Percentiles rank a stretch among this genome's conserved stretches.
Evolutionary conservation across 1,284 basidiomycete genomes (phyloP).

Genomic region (Papiliotrema nemorosa): DNA sequence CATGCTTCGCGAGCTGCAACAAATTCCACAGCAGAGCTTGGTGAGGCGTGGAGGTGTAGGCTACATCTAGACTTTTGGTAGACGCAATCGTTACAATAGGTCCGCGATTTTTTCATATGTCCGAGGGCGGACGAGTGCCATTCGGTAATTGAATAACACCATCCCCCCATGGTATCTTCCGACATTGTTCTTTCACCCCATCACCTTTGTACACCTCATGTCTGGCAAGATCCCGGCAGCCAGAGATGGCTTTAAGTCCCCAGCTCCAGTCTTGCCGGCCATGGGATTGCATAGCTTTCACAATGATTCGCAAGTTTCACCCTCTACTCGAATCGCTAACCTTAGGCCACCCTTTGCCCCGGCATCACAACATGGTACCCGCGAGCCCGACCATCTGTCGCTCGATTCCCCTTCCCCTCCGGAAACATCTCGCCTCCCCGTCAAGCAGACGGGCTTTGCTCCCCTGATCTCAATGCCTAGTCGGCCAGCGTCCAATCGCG

Average conservation of each 20-base stretch:
- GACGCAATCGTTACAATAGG: too few relatives aligned
- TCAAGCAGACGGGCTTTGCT: not conserved
- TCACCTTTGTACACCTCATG: not conserved
- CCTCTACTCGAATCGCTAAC: not conserved
- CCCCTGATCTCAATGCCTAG: not conserved
- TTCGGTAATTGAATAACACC: too few relatives aligned
- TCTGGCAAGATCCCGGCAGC: slow-evolving; percentile 15
- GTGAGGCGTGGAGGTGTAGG: slow-evolving; percentile 3
- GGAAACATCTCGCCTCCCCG: not conserved
- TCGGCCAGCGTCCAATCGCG: not conserved
- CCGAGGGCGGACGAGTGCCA: too few relatives aligned
- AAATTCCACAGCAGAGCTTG: not conserved
- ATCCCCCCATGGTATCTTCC: too few relatives aligned
- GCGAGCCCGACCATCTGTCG: slow-evolving; percentile 30
- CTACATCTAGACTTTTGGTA: slow-evolving; percentile 3
- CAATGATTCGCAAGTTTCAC: slow-evolving; percentile 43
- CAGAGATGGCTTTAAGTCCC: slow-evolving; percentile 25
- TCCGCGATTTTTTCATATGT: too few relatives aligned
- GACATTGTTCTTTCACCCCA: not conserved
- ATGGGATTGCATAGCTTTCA: slow-evolving; percentile 48
- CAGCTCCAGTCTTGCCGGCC: slow-evolving; percentile 46
- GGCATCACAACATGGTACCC: slow-evolving; percentile 13
- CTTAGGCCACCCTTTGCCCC: slow-evolving; percentile 40
- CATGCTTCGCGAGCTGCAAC: not conserved
- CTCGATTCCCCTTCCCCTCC: slow-evolving; percentile 13